phyloP scores from a whole-genome alignment of 306 rosid genomes.

The Dryas octopetala region DNA sequence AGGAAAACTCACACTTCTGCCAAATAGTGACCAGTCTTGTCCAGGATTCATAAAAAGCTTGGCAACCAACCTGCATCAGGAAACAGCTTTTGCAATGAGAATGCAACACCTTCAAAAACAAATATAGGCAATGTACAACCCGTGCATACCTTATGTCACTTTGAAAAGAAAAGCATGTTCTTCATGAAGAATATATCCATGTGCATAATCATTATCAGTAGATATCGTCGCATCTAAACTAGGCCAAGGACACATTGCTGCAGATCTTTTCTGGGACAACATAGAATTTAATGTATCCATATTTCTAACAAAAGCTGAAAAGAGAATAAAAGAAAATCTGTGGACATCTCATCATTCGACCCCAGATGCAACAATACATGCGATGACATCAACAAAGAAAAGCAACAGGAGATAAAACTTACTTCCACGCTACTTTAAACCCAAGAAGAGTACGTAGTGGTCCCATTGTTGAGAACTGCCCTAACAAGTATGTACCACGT shows the following conservation, averaged over 20 bases:
- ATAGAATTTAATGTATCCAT: background rate
- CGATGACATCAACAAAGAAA: background rate
- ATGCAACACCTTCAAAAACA: conserved; percentile 1
- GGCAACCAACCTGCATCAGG: conserved; percentile 14
- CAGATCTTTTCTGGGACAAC: background rate
- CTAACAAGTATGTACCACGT: conserved; percentile 91
- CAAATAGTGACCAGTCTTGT: background rate
- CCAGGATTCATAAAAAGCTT: background rate
- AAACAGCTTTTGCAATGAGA: conserved; percentile 10
- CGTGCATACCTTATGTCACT: conserved; percentile 9
- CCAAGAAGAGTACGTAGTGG: conserved; percentile 30
- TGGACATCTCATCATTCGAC: background rate
- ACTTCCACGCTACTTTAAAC: conserved; percentile 9
- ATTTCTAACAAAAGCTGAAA: background rate
- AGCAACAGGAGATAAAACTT: conserved; percentile 10
- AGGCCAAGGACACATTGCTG: background rate
- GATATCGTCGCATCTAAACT: conserved; percentile 2
- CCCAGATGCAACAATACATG: background rate
- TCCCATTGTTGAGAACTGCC: conserved; percentile 50
- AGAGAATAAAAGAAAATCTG: background rate
- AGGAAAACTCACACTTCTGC: conserved; percentile 10
- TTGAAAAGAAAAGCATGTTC: conserved; percentile 1
- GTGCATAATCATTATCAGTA: background rate
- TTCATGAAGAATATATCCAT: background rate
- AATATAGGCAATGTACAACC: background rate